Conservation (phyloP, 2,329 filamentous ascomycete genomes). For the Gaeumannomyces tritici region DNA sequence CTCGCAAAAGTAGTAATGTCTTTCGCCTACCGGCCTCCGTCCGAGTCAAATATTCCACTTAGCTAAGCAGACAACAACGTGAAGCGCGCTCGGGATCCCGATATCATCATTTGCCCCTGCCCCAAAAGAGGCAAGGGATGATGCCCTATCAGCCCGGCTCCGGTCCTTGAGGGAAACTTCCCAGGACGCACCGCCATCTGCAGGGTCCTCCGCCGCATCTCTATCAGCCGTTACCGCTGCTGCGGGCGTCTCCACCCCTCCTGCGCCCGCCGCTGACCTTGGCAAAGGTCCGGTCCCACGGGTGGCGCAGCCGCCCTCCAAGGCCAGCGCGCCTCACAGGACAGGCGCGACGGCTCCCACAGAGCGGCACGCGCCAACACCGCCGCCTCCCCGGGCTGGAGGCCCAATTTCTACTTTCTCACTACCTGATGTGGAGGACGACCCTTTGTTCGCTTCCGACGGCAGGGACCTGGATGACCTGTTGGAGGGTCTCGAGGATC, state of each 20-base stretch:
- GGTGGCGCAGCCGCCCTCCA: not conserved
- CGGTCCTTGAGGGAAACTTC: slow-evolving; percentile 26
- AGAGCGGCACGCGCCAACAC: too few relatives aligned
- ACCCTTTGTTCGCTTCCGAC: not conserved
- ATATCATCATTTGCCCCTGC: slow-evolving; percentile 25
- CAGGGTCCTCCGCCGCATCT: not conserved
- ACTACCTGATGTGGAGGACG: not conserved
- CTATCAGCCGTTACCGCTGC: not conserved
- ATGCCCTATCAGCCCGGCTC: slow-evolving; percentile 40
- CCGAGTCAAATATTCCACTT: not conserved
- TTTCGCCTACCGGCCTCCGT: not conserved
- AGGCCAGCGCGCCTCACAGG: not conserved
- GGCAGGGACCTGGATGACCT: not conserved
- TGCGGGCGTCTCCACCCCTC: not conserved
- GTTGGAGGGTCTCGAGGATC: not conserved
- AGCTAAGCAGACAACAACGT: not conserved
- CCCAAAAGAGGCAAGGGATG: slow-evolving; percentile 29
- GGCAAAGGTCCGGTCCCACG: not conserved
- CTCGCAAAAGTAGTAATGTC: slow-evolving; percentile 27
- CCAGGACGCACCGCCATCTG: not conserved
- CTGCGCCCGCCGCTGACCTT: not conserved
- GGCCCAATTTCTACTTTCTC: not conserved
- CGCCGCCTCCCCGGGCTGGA: not conserved
- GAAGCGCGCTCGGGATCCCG: slow-evolving; percentile 14
- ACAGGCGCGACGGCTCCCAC: not conserved